Base-by-base conservation (phyloP, 1,139 yeast species). In the Yamadazyma oceani region DNA sequence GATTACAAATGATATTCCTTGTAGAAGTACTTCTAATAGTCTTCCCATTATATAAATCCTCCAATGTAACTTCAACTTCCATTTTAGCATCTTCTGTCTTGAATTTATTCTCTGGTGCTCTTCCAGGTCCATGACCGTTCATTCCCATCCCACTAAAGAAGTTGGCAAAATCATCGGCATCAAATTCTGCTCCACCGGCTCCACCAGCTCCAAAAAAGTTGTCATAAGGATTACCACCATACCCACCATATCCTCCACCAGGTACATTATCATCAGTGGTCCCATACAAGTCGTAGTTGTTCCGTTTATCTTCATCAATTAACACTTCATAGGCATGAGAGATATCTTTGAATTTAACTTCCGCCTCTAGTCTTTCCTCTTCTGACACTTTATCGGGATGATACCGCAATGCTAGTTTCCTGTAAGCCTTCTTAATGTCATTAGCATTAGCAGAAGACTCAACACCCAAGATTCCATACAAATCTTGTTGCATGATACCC, bases 301-400 rank as follows among this genome's bases (percentile, higher is more conserved):
- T 64, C 41, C 89, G 61, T 50, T 71, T 72, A 10, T 56, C 63
- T 15, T 77, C 90, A 57, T 86, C 92, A 23, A 78, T 75, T 42
- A 86, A 66, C 11, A 82, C 66, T 55, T 86, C 95, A 55, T 87
- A 86, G 0, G 95, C 95, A 41, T 81, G 84, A 11, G 82, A 73
- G 38, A 87, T 75, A 51, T 82, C 87, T 58, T 86, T 87, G 60
- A 87, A 87, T 56, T 73, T 77, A 43, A 75, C 64, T 54, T 86
- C 95, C 2, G 90, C 85, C 27, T 64, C 77, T 17, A 70, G 81
- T 38, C 94, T 72, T 40, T 77, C 78, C 6, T 75, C 79, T 45
- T 81, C 89, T 0, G 76, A 60, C 2, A 77, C 90, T 57, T 87
- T 87, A 56, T 87, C 96, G 0, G 96, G 96, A 57, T 87, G 96